Conservation (phyloP, 1,284 basidiomycete species). For the Tilletia setariae region DNA sequence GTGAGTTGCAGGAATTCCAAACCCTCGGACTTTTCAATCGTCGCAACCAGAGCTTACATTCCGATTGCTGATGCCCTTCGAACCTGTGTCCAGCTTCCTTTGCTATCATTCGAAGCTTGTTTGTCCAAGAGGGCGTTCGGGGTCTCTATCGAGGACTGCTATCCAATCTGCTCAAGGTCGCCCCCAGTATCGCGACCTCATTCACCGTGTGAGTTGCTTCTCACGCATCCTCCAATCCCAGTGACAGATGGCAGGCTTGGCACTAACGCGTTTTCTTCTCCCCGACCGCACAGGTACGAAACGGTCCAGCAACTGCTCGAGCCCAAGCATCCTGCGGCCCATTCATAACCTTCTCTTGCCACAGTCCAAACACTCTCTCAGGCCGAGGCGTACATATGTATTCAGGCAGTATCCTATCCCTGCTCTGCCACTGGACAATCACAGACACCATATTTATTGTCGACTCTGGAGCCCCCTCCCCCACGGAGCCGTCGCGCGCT, state of each 20-base stretch:
- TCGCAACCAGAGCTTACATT: too few species aligned
- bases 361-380: too few species aligned
- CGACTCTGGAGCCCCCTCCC: too few species aligned
- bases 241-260: background rate
- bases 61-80: too few species aligned
- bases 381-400: too few species aligned
- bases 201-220: constrained; percentile 18
- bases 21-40: too few species aligned
- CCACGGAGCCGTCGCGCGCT: too few species aligned
- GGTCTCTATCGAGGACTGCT: constrained; percentile 83
- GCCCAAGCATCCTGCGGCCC: constrained; percentile 6
- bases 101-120: constrained; percentile 69
- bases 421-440: too few species aligned
- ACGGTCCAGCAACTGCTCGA: constrained; percentile 26
- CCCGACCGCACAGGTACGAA: constrained; percentile 38
- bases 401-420: too few species aligned
- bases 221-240: too few species aligned
- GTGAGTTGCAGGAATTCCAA: constrained; percentile 19
- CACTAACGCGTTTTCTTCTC: background rate
- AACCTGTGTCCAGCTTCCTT: constrained; percentile 55
- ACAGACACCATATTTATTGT: too few species aligned
- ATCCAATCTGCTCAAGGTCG: constrained; percentile 79
- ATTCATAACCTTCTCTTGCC: background rate
- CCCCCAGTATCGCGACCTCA: constrained; percentile 49
- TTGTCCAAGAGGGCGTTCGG: constrained; percentile 69